A percentile compares a stretch with the other conserved stretches of the same genome.
Evolutionary conservation across 2,329 filamentous ascomycete species (phyloP).

Genomic region (Rutstroemia sp.): DNA sequence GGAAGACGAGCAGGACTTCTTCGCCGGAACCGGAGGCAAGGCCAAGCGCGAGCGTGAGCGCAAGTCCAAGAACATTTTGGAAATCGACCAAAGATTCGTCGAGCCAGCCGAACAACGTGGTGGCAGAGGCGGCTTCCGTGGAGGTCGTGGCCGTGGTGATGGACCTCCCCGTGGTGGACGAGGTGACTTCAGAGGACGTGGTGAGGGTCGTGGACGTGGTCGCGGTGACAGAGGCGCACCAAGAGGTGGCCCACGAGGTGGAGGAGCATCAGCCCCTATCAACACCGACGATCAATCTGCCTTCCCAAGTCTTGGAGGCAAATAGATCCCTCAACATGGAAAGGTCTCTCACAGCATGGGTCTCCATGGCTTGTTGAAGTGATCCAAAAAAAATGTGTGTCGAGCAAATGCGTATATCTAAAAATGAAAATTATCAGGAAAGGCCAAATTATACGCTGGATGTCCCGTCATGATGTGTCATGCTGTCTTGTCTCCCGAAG

Average conservation of each 20-base stretch:
- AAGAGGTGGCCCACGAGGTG: constrained; percentile 31
- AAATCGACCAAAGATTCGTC: constrained; percentile 79
- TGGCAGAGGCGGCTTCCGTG: constrained; percentile 44
- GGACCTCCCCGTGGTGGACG: constrained; percentile 38
- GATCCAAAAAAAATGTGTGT: constrained; percentile 14
- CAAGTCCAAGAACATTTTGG: constrained; percentile 84
- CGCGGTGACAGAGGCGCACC: constrained; percentile 37
- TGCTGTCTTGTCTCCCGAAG: background rate
- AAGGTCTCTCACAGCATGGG: constrained; percentile 13
- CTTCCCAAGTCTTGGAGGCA: constrained; percentile 45
- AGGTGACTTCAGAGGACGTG: constrained; percentile 38
- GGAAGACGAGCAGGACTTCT: constrained; percentile 65
- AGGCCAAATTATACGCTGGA: background rate
- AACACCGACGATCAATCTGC: constrained; percentile 43
- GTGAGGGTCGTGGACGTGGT: constrained; percentile 42
- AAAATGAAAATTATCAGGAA: constrained; percentile 1
- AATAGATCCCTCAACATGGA: constrained; percentile 21
- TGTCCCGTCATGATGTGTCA: background rate
- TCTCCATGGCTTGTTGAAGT: constrained; percentile 3
- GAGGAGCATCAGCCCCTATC: constrained; percentile 30
- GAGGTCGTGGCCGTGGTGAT: constrained; percentile 43
- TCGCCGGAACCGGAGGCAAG: constrained; percentile 69
- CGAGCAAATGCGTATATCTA: constrained; percentile 5
- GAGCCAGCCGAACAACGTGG: constrained; percentile 58
- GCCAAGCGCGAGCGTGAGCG: constrained; percentile 77